Base-by-base conservation (phyloP, 257 asterid species). In the Nicotiana noctiflora region DNA sequence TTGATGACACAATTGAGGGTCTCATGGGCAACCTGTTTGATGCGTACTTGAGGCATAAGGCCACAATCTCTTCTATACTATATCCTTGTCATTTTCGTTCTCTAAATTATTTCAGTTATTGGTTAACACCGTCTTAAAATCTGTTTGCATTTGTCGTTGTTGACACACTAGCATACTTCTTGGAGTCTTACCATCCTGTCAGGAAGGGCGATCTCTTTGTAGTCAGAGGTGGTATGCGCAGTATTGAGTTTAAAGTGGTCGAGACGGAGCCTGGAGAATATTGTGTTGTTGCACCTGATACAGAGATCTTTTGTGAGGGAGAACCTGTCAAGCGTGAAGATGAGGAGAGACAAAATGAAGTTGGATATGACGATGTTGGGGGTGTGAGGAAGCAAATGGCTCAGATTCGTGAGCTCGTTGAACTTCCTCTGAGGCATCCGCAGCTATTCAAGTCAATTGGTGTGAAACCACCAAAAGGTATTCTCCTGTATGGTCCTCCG, bases 341-440 rank as follows among this genome's bases (percentile, higher is more conserved):
- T 21, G 97, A 93, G 86, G 89, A 91, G 64, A 86, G 97, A 15
- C 72, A 91, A 83, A 91, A 91, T 82, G 97, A 93, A 84, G 89
- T 93, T 74, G 97, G 97, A 44, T 93, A 93, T 84, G 97, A 93
- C 86, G 97, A 93, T 77, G 97, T 93, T 63, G 97, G 97, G 65
- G 97, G 97, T n/a, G 93, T 93, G 23, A 91, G 97, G 81, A 93
- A 86, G 80, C 97, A 93, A 88, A 93, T 93, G 97, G 97, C 97
- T 70, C 97, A 91, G 88, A 93, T 93, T 56, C 91, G 97, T 77
- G 97, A 93, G 83, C 81, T 93, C 49, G 97, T 91, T 17, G 97
- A 93, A 85, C 89, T 93, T 67, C 97, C 97, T 37, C 85, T 93
- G 23, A 89, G 97, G 84, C 97, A n/a, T n/a, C n/a, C n/a, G n/a